These are phyloP conservation scores for Hanseniaspora gamundiae DNA, from an alignment of 1,139 yeast species.

Conservation along the genomic window DNA sequence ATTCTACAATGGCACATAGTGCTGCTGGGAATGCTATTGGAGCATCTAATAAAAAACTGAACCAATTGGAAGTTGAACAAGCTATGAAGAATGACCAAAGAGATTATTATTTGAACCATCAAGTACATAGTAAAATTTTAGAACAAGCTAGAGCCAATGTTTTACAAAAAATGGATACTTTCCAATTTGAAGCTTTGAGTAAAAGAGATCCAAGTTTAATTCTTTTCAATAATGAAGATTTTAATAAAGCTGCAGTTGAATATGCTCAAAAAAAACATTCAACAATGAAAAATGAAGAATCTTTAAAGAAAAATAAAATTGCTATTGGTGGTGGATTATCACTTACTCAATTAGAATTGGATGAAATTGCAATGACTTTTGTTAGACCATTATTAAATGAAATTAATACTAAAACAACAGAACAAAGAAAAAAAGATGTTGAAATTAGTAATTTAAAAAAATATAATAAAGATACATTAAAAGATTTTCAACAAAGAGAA, in stretches of 20 bases:
- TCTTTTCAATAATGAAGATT: conserved; percentile 27
- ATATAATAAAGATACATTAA: conserved; percentile 8
- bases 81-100: conserved; percentile 12
- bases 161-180: conserved; percentile 31
- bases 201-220: conserved; percentile 27
- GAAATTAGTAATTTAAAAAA: conserved; percentile 35
- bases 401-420: conserved; percentile 55
- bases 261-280: conserved; percentile 47
- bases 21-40: conserved; percentile 30
- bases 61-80: conserved; percentile 5
- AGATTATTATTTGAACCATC: conserved; percentile 15
- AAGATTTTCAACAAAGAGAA: conserved; percentile 8
- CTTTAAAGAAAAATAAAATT: conserved; percentile 24
- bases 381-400: conserved; percentile 81
- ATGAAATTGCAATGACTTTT: conserved; percentile 66
- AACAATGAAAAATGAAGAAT: conserved; percentile 9
- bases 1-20: conserved; percentile 26
- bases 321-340: conserved; percentile 84
- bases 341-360: conserved; percentile 65
- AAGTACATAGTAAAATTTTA: conserved; percentile 36
- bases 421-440: conserved; percentile 61
- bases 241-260: conserved; percentile 37
- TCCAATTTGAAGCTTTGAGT: conserved; percentile 24
- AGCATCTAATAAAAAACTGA: conserved; percentile 6
- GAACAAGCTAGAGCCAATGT: conserved; percentile 54